These are phyloP conservation scores for Globisporangium parvum DNA, from an alignment of 352 stramenopile species.

Conservation along the genomic window DNA sequence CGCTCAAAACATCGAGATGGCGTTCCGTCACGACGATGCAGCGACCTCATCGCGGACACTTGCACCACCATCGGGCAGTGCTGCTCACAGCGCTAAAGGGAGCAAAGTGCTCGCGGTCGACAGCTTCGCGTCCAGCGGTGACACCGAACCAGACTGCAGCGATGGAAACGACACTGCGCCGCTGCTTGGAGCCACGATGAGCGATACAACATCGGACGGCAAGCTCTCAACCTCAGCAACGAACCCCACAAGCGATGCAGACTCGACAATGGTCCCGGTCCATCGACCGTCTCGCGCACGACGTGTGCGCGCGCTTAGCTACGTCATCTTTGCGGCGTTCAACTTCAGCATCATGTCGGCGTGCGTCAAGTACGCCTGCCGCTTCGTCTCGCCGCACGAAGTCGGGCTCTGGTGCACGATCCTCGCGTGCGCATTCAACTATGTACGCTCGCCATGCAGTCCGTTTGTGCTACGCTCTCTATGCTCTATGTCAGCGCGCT, in stretches of 20 bases:
- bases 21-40: not conserved
- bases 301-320: slow-evolving; percentile 29
- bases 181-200: not conserved
- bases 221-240: not conserved
- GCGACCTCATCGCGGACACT: not conserved
- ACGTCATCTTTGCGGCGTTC: slow-evolving; percentile 43
- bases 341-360: slow-evolving; percentile 64
- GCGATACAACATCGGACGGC: not conserved
- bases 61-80: not conserved
- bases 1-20: not conserved
- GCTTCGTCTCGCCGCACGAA: slow-evolving; percentile 43
- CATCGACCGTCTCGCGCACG: slow-evolving; percentile 7
- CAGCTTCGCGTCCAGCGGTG: not conserved
- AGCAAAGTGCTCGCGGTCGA: not conserved
- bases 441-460: no score
- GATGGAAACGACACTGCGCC: not conserved
- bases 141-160: not conserved
- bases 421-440: slow-evolving; percentile 45
- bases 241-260: not conserved
- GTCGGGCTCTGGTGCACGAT: slow-evolving; percentile 53
- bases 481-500: no score
- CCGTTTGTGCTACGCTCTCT: no score
- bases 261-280: not conserved
- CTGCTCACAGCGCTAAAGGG: not conserved
- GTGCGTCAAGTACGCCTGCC: slow-evolving; percentile 57